Evolutionary conservation across 2,329 filamentous ascomycete genomes (phyloP).

Genomic region (Sporothrix dimorphospora): DNA sequence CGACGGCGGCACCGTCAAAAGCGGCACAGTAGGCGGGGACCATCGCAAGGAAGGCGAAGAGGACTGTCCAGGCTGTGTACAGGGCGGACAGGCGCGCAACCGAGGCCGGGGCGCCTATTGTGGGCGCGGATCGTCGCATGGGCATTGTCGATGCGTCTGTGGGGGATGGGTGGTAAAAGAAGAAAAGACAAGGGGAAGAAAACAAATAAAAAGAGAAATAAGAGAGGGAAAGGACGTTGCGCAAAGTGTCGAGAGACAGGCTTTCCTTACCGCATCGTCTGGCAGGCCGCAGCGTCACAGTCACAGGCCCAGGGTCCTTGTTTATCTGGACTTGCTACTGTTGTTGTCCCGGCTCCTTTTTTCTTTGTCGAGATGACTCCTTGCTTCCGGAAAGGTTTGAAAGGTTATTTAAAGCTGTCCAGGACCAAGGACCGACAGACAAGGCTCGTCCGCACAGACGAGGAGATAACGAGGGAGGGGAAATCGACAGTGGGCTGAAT

Average conservation of each 20-base stretch:
- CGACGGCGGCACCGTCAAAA: neutral
- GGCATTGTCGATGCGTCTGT: constrained; percentile 9
- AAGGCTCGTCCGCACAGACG: constrained; percentile 9
- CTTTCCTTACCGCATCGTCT: constrained; percentile 5
- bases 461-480: constrained; percentile 20
- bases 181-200: neutral
- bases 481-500: neutral
- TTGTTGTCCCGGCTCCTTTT: neutral
- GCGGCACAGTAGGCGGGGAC: neutral
- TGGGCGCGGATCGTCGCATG: constrained; percentile 1
- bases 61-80: neutral
- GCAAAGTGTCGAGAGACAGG: neutral
- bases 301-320: neutral
- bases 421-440: constrained; percentile 9
- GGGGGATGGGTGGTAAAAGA: neutral
- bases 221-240: neutral
- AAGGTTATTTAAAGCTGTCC: neutral
- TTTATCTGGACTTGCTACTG: neutral
- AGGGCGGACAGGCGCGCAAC: neutral
- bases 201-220: neutral
- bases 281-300: neutral
- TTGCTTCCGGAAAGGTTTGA: constrained; percentile 25
- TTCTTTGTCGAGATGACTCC: constrained; percentile 20
- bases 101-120: neutral
- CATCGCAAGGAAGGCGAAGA: neutral